Base-by-base conservation (phyloP, 1,284 basidiomycete genomes). In the Leccinum angustisporum region DNA sequence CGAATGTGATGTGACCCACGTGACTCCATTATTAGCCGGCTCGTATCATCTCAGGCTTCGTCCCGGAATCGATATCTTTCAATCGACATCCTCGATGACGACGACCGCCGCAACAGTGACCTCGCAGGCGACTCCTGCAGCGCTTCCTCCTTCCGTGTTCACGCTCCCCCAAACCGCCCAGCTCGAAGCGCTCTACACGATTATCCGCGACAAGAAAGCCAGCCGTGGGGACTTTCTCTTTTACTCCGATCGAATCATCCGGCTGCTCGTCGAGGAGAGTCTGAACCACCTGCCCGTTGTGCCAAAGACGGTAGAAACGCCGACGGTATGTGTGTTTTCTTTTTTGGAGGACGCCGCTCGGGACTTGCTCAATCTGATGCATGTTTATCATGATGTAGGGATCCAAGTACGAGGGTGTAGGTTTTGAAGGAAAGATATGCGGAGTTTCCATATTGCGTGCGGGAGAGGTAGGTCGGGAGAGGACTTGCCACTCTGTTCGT, bases 211-310 rank as follows among this genome's bases (percentile, higher is more conserved):
- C 76, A 92, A 90, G 77, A 84, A 87, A 60, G 95, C 94, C 2
- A 85, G 79, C 46, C 84, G 97, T 51, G 95, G 95, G 25, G 97
- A 99, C 76, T 99, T 99, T 73, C 86, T 99, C 68, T 99, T 99
- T 80, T 98, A 97, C 75, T 94, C 93, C 5, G 90, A 91, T 75
- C 80, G 90, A 14, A 89, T 91, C 70, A 92, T 92, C 68, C 80
- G 90, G 53, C 71, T 91, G 61, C 81, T 91, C 58, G 88, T 91
- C 38, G 90, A 92, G 73, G 90, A 91, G 80, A 93, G 96, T n/a
- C 79, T 98, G 62, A 98, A 99, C 77, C 95, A 98, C 76, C 82
- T 99, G 8, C 97, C 97, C 1, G 95, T 98, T 31, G 78, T 95
- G 14, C 86, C 91, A 43, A 92, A 93, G 79, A 89, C 86, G 4